phyloP scores from a whole-genome alignment of 306 rosid species.

The Vicia villosa region DNA sequence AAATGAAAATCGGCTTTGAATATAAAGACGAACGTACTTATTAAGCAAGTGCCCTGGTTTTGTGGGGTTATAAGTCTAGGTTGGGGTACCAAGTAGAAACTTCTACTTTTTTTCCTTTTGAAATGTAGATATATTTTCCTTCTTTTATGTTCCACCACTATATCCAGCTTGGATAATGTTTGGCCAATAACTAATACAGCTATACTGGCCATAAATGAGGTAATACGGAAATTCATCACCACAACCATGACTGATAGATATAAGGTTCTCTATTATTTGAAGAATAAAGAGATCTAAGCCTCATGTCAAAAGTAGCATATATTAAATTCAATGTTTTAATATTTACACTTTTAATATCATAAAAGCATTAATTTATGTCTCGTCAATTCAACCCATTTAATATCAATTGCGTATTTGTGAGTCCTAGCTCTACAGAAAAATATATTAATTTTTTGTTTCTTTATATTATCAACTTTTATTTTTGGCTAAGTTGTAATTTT shows the following conservation, averaged over 20 bases:
- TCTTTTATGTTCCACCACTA: not conserved
- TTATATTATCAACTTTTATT: no score
- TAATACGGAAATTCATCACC: slow-evolving; percentile 15
- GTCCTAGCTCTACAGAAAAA: no score
- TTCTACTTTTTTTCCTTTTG: not conserved
- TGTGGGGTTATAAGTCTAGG: not conserved
- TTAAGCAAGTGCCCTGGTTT: not conserved
- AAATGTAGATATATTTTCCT: not conserved
- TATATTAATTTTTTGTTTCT: no score
- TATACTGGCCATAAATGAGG: not conserved
- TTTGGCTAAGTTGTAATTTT: no score
- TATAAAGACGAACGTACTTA: not conserved
- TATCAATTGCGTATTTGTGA: no score
- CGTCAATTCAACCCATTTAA: no score
- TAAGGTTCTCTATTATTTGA: slow-evolving; percentile 8
- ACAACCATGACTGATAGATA: slow-evolving; percentile 17
- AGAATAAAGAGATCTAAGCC: not conserved
- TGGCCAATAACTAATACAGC: slow-evolving; percentile 5
- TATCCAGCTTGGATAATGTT: not conserved
- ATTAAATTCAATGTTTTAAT: no score
- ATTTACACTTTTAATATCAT: no score
- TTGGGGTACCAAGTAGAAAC: not conserved
- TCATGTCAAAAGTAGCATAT: no score
- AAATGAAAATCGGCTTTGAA: not conserved
- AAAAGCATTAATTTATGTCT: no score